These are phyloP conservation scores for Golubevia pallescens DNA, from an alignment of 1,284 basidiomycete genomes.

Conservation along the genomic window DNA sequence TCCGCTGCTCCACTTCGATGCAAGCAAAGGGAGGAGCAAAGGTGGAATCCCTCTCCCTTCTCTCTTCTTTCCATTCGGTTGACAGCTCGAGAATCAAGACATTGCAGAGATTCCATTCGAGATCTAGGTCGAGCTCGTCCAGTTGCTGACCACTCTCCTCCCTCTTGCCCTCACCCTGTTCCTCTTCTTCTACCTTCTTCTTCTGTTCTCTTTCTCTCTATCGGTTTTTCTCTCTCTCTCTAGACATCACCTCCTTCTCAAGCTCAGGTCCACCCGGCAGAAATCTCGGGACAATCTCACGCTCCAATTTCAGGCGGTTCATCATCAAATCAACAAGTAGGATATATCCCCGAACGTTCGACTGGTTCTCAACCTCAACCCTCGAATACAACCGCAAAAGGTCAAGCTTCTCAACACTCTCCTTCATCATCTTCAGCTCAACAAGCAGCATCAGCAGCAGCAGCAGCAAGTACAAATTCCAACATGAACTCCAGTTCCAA, in stretches of 20 bases:
- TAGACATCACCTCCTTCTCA: neutral
- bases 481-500: conserved; percentile 10
- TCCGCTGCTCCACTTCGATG: too few species aligned
- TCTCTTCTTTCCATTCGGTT: too few species aligned
- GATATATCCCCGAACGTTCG: neutral
- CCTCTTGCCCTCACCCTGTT: too few species aligned
- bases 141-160: too few species aligned
- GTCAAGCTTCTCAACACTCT: conserved; percentile 13
- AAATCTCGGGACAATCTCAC: too few species aligned
- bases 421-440: neutral
- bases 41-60: too few species aligned
- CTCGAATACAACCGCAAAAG: conserved; percentile 19
- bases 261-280: neutral
- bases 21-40: too few species aligned
- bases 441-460: conserved; percentile 3
- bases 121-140: too few species aligned
- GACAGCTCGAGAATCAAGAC: too few species aligned
- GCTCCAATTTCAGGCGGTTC: too few species aligned
- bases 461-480: neutral
- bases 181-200: neutral
- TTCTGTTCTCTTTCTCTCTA: neutral
- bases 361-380: neutral
- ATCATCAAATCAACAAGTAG: too few species aligned
- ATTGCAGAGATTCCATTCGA: too few species aligned
- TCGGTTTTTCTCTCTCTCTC: neutral